A percentile compares a stretch with the other conserved stretches of the same genome.
Conservation (phyloP, 2,329 filamentous ascomycete species). For the Elsinoe perseae region DNA sequence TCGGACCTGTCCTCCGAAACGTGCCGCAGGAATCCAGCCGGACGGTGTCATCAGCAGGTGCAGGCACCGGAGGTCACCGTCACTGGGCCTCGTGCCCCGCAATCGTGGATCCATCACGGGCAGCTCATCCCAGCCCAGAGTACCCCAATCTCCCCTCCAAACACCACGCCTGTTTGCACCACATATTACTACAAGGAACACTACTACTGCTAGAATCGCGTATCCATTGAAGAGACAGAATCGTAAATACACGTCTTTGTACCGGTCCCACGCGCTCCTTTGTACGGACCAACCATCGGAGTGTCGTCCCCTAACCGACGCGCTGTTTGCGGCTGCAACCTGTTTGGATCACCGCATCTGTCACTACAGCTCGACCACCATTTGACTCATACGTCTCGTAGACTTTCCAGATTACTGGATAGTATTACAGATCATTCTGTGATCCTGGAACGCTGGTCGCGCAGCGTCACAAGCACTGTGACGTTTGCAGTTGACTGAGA, state of each 20-base stretch:
- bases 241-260: background rate
- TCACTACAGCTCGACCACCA: background rate
- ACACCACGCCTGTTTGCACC: background rate
- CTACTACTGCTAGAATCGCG: background rate
- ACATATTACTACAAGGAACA: background rate
- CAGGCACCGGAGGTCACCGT: background rate
- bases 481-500: conserved; percentile 13
- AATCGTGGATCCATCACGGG: conserved; percentile 6
- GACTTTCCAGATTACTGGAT: background rate
- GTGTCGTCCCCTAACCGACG: background rate
- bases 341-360: background rate
- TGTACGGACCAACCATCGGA: background rate
- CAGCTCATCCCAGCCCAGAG: background rate
- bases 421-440: background rate
- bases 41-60: background rate
- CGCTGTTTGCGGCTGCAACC: conserved; percentile 11
- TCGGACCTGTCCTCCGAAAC: background rate
- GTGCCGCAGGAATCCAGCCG: background rate
- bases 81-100: conserved; percentile 7
- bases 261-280: background rate
- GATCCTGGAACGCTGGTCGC: background rate
- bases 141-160: conserved; percentile 12
- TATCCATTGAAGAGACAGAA: background rate
- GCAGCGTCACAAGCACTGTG: conserved; percentile 12
- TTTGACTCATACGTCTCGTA: background rate